phyloP scores from a whole-genome alignment of 306 rosid species.

The Acacia melanoxylon region DNA sequence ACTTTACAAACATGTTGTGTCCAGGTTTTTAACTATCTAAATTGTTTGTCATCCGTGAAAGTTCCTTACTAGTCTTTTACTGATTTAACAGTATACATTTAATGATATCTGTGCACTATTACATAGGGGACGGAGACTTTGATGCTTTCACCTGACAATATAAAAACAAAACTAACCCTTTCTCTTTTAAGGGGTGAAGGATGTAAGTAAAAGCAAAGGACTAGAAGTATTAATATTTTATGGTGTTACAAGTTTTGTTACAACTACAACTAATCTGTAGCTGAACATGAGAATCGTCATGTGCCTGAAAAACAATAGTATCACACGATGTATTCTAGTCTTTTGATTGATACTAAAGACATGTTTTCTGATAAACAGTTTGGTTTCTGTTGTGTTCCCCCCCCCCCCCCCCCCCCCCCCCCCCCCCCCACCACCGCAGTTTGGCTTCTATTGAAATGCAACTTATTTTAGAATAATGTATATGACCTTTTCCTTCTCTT shows the following conservation, averaged over 20 bases:
- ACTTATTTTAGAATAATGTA: slow-evolving; percentile 11
- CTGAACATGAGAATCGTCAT: background rate
- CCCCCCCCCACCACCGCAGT: no score
- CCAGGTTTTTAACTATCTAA: background rate
- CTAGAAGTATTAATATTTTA: background rate
- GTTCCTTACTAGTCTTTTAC: background rate
- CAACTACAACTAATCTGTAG: background rate
- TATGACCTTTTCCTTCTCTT: slow-evolving; percentile 23
- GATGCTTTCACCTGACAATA: background rate
- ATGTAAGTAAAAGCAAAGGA: background rate
- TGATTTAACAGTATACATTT: background rate
- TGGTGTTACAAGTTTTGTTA: background rate
- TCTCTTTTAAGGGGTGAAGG: background rate
- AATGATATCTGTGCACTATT: background rate
- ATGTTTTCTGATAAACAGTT: slow-evolving; percentile 7
- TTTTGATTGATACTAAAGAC: background rate
- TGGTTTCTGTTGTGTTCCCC: background rate
- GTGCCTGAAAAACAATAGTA: background rate
- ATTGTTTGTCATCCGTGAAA: slow-evolving; percentile 1
- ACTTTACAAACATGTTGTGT: background rate
- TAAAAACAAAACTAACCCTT: background rate
- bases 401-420: no score
- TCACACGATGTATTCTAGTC: background rate
- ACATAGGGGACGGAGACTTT: background rate
- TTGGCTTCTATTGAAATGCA: background rate